phyloP scores from a whole-genome alignment of 768 basidiomycete species.

The Mycena pura region DNA sequence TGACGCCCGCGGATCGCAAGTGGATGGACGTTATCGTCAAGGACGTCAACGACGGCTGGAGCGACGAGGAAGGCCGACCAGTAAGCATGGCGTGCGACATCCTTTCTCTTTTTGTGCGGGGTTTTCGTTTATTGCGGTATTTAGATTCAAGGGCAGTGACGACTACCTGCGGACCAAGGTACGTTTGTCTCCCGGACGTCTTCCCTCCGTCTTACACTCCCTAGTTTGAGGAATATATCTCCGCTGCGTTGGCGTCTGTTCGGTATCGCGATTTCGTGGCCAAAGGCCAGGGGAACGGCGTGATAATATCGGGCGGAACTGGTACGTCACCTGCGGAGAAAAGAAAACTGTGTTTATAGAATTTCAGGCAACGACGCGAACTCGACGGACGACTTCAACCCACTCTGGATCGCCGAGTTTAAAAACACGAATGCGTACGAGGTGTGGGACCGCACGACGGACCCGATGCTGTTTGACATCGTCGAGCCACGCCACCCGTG shows the following conservation, averaged over 20 bases:
- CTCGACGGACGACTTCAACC: conserved; percentile 82
- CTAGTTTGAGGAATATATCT: conserved; percentile 94
- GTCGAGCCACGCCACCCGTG: conserved; percentile 96
- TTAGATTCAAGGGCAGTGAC: conserved; percentile 94
- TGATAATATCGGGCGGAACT: conserved; percentile 72
- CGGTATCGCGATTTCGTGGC: conserved; percentile 88
- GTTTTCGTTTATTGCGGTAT: not conserved
- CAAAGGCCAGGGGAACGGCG: conserved; percentile 67
- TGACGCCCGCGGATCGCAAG: conserved; percentile 93
- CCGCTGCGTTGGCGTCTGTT: conserved; percentile 84
- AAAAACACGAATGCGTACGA: conserved; percentile 86
- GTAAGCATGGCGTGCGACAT: conserved; percentile 73
- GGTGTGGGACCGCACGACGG: conserved; percentile 90
- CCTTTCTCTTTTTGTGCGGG: not conserved
- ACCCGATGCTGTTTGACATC: conserved; percentile 93
- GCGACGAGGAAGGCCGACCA: conserved; percentile 61
- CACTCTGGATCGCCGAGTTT: conserved; percentile 88
- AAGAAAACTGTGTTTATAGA: conserved; percentile 3
- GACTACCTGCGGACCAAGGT: conserved; percentile 93
- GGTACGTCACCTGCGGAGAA: conserved; percentile 39
- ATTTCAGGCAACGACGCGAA: conserved; percentile 58
- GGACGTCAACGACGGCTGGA: conserved; percentile 86
- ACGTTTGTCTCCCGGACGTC: conserved; percentile 5
- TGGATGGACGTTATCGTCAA: conserved; percentile 93
- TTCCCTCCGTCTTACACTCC: not conserved